Evolutionary conservation across 73 alveolate species (phyloP), one percentile per base, ranked within the genome.

Genomic region (Halteria grandinella): DNA sequence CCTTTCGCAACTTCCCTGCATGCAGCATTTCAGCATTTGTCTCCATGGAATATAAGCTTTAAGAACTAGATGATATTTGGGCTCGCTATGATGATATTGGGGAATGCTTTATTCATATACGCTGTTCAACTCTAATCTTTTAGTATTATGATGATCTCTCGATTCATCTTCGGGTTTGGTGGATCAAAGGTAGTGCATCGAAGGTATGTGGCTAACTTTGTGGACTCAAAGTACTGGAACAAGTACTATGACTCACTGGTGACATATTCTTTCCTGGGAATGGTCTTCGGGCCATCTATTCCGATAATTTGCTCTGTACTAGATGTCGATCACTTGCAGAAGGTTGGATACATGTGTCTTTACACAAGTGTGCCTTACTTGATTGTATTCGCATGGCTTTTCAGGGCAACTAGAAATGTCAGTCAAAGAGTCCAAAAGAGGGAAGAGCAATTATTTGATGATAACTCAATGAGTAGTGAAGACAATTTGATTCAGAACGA

Each of bases 171-270:
- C 54, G 90, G 90, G 12, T 39, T 80, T 43, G 90, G 90, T 0
- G 84, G 84, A 5, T 58, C 90, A 33, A 80, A 77, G 27, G 90
- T 69, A 20, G 83, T 80, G 17, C 79, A 80, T 55, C 51, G 90
- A 54, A 49, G 79, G 27, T 80, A 80, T 37, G 71, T 80, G 11
- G 90, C 90, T 0, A 69, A 66, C 24, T 64, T 36, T 47, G 85
- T 80, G 15, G 18, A 44, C 1, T 45, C 28, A 27, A 10, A 66
- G 17, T 28, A 45, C 31, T 66, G 80, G 80, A 47, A 53, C 2
- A 6, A 47, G 39, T 66, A 66, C 31, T 66, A 66, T 66, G 20
- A 5, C 10, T 45, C 49, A 44, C 21, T 66, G 8, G 47, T 66
- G 4, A 45, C 47, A 45, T 28, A 45, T 6, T 66, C 80, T 1